Percentiles rank a stretch among this genome's conserved stretches.
Evolutionary conservation across 2,329 filamentous ascomycete genomes (phyloP).

Genomic region (Cercospora sesami): DNA sequence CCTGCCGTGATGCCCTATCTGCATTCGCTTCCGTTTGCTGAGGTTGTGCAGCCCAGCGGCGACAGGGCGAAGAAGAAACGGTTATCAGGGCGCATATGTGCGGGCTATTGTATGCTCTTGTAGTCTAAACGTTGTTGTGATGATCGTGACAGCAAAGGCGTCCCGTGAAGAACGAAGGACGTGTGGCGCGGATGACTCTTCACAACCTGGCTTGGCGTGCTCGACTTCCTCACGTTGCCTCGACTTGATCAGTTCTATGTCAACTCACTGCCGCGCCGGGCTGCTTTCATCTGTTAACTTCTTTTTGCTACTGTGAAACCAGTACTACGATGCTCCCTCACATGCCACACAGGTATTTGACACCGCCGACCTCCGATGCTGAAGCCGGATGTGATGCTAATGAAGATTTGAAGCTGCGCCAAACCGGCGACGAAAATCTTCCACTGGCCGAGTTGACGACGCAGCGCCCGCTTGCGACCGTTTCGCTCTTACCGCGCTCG

Average conservation of each 20-base stretch:
- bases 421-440: slow-evolving; percentile 5
- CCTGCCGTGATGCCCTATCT: not conserved
- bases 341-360: slow-evolving; percentile 4
- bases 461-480: not conserved
- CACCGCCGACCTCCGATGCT: not conserved
- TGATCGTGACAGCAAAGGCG: not conserved
- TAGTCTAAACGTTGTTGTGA: not conserved
- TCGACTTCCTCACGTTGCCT: not conserved
- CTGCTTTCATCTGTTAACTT: not conserved
- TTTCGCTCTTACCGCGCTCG: not conserved
- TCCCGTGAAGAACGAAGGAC: too few relatives aligned
- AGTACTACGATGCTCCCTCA: not conserved
- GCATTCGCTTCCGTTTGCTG: not conserved
- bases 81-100: not conserved
- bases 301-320: not conserved
- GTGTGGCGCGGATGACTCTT: not conserved
- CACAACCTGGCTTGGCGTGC: not conserved
- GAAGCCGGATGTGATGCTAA: not conserved
- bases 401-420: slow-evolving; percentile 3
- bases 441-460: slow-evolving; percentile 1
- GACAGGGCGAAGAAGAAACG: not conserved
- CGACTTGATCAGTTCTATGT: not conserved
- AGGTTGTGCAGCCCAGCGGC: not conserved
- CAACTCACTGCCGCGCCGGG: not conserved
- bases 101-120: not conserved